These are phyloP conservation scores for Coemansia sp. DNA, from an alignment of 192 early-diverging fungal genomes.

Conservation along the genomic window DNA sequence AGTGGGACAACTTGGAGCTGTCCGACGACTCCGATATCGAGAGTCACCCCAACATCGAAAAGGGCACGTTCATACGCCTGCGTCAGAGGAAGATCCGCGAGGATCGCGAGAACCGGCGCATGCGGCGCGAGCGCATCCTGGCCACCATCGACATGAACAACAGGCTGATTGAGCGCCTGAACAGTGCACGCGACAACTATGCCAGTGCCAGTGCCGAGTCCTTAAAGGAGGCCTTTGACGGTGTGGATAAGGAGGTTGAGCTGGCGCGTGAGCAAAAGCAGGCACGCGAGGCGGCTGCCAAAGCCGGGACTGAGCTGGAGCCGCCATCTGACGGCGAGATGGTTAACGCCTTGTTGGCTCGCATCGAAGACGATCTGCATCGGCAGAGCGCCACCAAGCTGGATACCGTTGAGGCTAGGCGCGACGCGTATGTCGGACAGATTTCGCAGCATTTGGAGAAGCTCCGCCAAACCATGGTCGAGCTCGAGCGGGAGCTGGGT, in stretches of 20 bases:
- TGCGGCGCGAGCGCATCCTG: slow-evolving; percentile 53
- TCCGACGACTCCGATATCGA: slow-evolving; percentile 97
- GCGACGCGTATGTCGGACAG: slow-evolving; percentile 38
- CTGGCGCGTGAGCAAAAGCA: slow-evolving; percentile 47
- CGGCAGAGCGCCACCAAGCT: slow-evolving; percentile 14
- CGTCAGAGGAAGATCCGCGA: slow-evolving; percentile 84
- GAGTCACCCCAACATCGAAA: slow-evolving; percentile 92
- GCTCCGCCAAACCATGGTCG: slow-evolving; percentile 26
- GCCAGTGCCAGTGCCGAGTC: neutral
- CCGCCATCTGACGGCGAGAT: slow-evolving; percentile 46
- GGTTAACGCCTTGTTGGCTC: slow-evolving; percentile 47
- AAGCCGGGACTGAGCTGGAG: slow-evolving; percentile 12
- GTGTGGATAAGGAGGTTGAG: slow-evolving; percentile 24
- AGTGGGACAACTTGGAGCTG: slow-evolving; percentile 95
- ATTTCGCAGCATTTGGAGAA: slow-evolving; percentile 43
- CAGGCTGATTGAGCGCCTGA: slow-evolving; percentile 30
- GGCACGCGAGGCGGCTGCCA: slow-evolving; percentile 23
- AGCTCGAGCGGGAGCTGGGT: slow-evolving; percentile 52
- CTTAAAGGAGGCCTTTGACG: slow-evolving; percentile 10
- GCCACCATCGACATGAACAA: slow-evolving; percentile 29
- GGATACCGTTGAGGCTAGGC: slow-evolving; percentile 22
- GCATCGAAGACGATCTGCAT: slow-evolving; percentile 44
- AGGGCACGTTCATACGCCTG: slow-evolving; percentile 84
- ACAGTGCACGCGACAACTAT: slow-evolving; percentile 16
- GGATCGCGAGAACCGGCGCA: slow-evolving; percentile 67